Percentiles rank a stretch among this genome's conserved stretches.
These are phyloP conservation scores for Proliferodiscus dingleyae DNA, from an alignment of 2,329 filamentous ascomycete species.

Conservation along the genomic window DNA sequence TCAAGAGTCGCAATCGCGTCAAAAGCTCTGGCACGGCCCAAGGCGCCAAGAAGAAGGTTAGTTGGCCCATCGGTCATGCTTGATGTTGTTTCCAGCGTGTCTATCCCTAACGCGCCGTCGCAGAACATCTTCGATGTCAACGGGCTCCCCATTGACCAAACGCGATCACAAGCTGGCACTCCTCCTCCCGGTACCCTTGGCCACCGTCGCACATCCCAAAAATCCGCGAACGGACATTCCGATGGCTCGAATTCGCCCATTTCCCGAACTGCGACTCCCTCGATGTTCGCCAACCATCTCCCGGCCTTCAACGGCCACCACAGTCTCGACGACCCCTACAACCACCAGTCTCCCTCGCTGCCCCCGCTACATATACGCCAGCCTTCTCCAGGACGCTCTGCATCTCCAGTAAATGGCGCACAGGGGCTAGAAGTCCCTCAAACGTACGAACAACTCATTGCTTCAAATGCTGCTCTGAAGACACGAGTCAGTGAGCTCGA, in stretches of 20 bases:
- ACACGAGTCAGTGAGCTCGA: conserved; percentile 94
- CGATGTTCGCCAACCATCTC: conserved; percentile 68
- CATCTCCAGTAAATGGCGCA: conserved; percentile 47
- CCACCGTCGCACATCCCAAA: conserved; percentile 64
- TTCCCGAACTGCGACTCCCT: conserved; percentile 74
- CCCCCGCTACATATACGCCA: conserved; percentile 47
- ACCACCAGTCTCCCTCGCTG: conserved; percentile 53
- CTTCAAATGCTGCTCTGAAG: conserved; percentile 81
- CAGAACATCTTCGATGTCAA: conserved; percentile 44
- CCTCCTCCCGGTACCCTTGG: conserved; percentile 47
- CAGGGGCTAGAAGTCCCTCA: conserved; percentile 67
- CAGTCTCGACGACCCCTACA: conserved; percentile 56
- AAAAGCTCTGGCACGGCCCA: conserved; percentile 76
- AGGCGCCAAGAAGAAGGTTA: conserved; percentile 78
- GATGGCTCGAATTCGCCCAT: conserved; percentile 75
- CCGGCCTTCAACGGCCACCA: conserved; percentile 71
- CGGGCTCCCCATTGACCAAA: conserved; percentile 46
- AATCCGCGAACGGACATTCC: conserved; percentile 64
- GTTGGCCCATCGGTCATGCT: conserved; percentile 10
- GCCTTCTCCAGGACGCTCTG: conserved; percentile 53
- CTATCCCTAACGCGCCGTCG: conserved; percentile 21
- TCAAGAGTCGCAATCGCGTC: conserved; percentile 97
- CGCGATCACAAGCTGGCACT: conserved; percentile 51
- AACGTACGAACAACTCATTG: conserved; percentile 74
- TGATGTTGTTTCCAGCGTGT: not conserved